Base-by-base conservation (phyloP, 2,329 filamentous ascomycete genomes). In the Paraphaeosphaeria minitans region DNA sequence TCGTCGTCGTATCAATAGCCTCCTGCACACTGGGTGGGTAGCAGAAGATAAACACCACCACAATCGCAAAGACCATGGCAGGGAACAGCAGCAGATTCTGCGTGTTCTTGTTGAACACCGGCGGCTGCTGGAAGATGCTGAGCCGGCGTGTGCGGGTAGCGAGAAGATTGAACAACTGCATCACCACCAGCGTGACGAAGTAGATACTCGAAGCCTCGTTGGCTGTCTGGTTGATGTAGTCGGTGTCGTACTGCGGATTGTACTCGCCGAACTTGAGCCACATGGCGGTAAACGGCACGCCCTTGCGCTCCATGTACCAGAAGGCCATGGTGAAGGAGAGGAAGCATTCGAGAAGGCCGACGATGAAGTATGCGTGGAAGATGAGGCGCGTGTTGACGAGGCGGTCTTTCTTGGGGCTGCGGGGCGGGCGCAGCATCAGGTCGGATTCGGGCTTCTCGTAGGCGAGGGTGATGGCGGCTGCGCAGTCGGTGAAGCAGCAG, bases 111-210 rank as follows among this genome's bases (percentile, higher is more conserved):
- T 89, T 89, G 74, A 89, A 87, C 0, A 75, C 57, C 0, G 90
- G 89, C 3, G 88, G 86, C 65, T 93, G 89, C 70, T 91, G 87
- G 73, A 93, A 87, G 63, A 93, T 85, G 56, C 85, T 79, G 67
- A 87, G 58, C 71, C 84, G 70, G 70, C 79, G 65, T 64, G 81
- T 93, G 16, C 89, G 83, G 5, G 90, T 82, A 1, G 87, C 86
- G 69, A 93, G 83, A 4, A 93, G 80, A 70, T 89, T 91, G 80
- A 92, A 92, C 81, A 87, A 88, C 81, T 91, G 89, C 89, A 93
- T 92, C 50, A 93, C 87, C 2, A 94, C 90, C 22, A 94, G 79
- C 59, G 88, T 93, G 65, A 93, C 85, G 67, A 93, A 93, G 75
- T 93, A 93, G 59, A 94, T 88, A 16, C 87, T 90, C 39, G 85